Evolutionary conservation across 1,284 basidiomycete genomes (phyloP).

Genomic region (Crucibulum parvulum): DNA sequence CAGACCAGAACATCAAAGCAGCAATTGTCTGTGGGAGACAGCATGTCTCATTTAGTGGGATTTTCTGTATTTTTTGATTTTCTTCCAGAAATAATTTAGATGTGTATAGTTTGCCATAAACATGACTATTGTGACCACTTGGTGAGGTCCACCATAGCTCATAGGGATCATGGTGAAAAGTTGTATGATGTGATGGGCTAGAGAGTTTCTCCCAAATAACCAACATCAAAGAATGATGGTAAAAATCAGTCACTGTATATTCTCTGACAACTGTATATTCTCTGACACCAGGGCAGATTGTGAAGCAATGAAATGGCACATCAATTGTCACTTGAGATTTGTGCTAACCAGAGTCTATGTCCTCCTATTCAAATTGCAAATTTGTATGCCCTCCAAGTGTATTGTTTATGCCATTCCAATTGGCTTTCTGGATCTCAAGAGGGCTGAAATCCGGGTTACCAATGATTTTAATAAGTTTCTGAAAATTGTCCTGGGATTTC

Average conservation of each 20-base stretch:
- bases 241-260: neutral
- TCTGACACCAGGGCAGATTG: neutral
- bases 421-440: slow-evolving; percentile 14
- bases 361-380: neutral
- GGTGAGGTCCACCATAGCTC: too few species aligned
- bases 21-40: too few species aligned
- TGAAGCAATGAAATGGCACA: neutral
- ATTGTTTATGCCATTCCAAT: slow-evolving; percentile 17
- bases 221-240: neutral
- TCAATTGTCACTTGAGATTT: neutral
- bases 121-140: too few species aligned
- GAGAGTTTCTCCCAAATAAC: neutral
- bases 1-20: too few species aligned
- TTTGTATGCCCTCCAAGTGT: neutral
- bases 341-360: neutral
- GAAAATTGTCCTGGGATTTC: slow-evolving; percentile 18
- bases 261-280: neutral
- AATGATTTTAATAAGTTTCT: slow-evolving; percentile 22
- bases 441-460: neutral
- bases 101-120: too few species aligned
- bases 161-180: too few species aligned
- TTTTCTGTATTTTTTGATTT: too few species aligned
- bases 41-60: too few species aligned
- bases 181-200: too few species aligned
- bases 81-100: too few species aligned